Base-by-base conservation (phyloP, 495 filamentous ascomycete genomes). In the Immersiella caudata region DNA sequence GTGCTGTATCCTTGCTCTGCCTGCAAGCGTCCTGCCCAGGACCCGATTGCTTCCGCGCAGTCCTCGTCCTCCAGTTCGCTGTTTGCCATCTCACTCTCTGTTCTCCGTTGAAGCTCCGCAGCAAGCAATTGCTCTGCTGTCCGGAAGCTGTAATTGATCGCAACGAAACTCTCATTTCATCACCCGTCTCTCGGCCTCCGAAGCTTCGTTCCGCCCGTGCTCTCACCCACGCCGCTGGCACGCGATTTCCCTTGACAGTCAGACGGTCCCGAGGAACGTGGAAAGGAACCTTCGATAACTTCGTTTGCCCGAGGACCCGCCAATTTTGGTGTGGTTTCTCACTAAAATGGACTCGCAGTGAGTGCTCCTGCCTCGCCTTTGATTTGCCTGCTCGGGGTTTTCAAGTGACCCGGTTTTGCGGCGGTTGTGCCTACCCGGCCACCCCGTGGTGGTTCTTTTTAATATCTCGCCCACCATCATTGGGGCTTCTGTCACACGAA, bases 311-410 rank as follows among this genome's bases (percentile, higher is more conserved):
- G 25, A 74, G 75, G 75, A 70, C 75, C 75, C 73, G 75, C 75
- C 75, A 73, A 70, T 26, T 64, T 67, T 73, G 75, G 75, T 71
- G 73, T 69, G 75, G 75, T 74, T 73, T 71, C 69, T 71, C 55
- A 7, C 35, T 5, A n/a, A 62, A 20, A 68, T 77, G 75, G 75
- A 77, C 60, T 75, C 70, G 70, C 67, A 70, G 74, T 76, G 71
- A 51, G 74, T 76, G 35, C 52, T n/a, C 52, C 26, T 64, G 20
- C 61, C 16, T 22, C 50, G 24, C 4, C n/a, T 46, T 20, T 16
- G 20, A 35, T 29, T 27, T 54, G 46, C 8, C n/a, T 27, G 26
- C 20, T 56, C 29, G 22, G 51, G 52, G n/a, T 65, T 18, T 58
- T 56, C 33, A 33, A 11, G 52, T 21, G 51, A 65, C 52, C 63